Evolutionary conservation across 106 monocot genomes (phyloP), one percentile per base, ranked within the genome.

Genomic region (Dioscorea alata): DNA sequence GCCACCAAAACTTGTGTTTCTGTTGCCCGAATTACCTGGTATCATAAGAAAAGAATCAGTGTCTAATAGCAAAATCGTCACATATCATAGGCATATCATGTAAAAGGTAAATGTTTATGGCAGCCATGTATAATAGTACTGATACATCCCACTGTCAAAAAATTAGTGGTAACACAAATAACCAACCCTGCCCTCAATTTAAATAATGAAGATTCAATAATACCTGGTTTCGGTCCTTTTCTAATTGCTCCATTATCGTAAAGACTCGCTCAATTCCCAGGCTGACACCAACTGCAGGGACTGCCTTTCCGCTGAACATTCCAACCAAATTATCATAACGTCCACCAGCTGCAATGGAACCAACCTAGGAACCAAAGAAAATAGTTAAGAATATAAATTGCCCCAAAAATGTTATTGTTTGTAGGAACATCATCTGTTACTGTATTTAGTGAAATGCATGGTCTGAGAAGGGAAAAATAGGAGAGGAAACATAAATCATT

Each of bases 311-410:
- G 67, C 97, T 99, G 71, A 99, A 99, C 92, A 99, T 99, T 9
- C 93, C 93, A 4, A 99, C 97, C 22, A 99, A 81, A 78, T 99
- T 99, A 67, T 99, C 92, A 79, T 99, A 99, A 24, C 97, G 83
- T 6, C 97, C 97, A 14, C 97, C 97, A 57, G 97, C 97, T 69
- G 92, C 92, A 75, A 99, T 99, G 28, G 97, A 93, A 56, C 97
- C 97, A 77, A 99, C 97, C 97, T 92, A 85, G 33, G 67, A 62
- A 32, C 48, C 33, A 64, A 21, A 66, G 12, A 13, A 52, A 49
- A 19, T 13, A 51, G n/a, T 53, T 1, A 68, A 42, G 42, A 42
- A 42, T 42, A 42, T 42, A 42, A 42, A 8, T 8, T 42, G 6
- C 42, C 42, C 6, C 6, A 28, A 28, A 10, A 42, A n/a, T n/a